Conservation (phyloP, 2,329 filamentous ascomycete species). For the Paracoccidioides lutzii region DNA sequence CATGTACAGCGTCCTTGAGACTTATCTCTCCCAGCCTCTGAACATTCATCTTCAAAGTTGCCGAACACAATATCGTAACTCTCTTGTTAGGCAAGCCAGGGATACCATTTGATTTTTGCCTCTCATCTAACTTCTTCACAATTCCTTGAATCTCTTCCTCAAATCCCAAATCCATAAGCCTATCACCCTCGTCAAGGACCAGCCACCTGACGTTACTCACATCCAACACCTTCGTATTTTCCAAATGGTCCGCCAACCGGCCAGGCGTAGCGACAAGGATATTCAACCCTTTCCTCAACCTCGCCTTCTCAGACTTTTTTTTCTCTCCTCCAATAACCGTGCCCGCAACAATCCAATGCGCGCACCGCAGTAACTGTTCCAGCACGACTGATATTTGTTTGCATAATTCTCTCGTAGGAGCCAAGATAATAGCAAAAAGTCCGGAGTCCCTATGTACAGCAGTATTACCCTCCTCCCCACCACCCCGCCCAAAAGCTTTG, state of each 20-base stretch:
- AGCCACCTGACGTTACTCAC: constrained; percentile 86
- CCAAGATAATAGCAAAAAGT: constrained; percentile 84
- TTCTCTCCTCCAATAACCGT: constrained; percentile 64
- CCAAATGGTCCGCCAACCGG: constrained; percentile 77
- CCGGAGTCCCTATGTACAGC: constrained; percentile 72
- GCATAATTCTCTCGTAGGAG: constrained; percentile 84
- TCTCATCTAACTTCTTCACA: constrained; percentile 61
- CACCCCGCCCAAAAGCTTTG: constrained; percentile 29
- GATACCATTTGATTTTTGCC: constrained; percentile 49
- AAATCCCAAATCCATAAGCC: constrained; percentile 97
- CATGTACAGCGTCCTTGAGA: constrained; percentile 79
- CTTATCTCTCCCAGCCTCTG: constrained; percentile 90
- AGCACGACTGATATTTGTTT: constrained; percentile 85
- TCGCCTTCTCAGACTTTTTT: constrained; percentile 78
- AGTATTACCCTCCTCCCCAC: constrained; percentile 25
- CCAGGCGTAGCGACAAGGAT: constrained; percentile 92
- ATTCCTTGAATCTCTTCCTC: constrained; percentile 87
- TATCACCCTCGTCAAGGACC: constrained; percentile 87
- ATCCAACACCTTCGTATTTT: constrained; percentile 80
- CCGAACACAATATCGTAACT: constrained; percentile 83
- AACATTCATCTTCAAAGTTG: constrained; percentile 96
- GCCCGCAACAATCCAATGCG: constrained; percentile 86
- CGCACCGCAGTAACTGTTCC: constrained; percentile 72
- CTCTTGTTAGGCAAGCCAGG: constrained; percentile 57
- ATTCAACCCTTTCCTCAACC: constrained; percentile 84